phyloP scores from a whole-genome alignment of 2,329 filamentous ascomycete species.

The Calonectria crousiana region DNA sequence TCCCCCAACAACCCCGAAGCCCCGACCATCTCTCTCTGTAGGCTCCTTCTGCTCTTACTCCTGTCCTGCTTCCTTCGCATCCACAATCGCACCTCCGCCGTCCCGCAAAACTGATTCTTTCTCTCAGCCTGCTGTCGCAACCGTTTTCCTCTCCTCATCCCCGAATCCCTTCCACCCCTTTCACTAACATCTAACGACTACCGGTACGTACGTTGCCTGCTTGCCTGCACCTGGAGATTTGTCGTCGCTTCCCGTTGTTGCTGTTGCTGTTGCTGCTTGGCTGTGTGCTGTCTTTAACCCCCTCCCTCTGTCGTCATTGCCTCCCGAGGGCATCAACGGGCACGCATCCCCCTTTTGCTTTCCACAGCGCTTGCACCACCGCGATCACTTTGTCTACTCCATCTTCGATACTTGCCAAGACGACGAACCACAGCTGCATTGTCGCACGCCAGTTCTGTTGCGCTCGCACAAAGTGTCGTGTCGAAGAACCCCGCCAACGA shows the following conservation, averaged over 20 bases:
- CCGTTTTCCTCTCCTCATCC: conserved; percentile 34
- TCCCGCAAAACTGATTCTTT: conserved; percentile 45
- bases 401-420: conserved; percentile 27
- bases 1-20: conserved; percentile 43
- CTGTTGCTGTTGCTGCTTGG: conserved; percentile 19
- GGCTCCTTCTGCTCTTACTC: conserved; percentile 22
- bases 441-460: conserved; percentile 25
- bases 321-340: conserved; percentile 38
- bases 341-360: conserved; percentile 38
- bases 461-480: conserved; percentile 31
- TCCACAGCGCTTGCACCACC: conserved; percentile 29
- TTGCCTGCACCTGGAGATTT: conserved; percentile 12
- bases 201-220: conserved; percentile 38
- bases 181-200: conserved; percentile 28
- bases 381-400: conserved; percentile 20
- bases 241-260: conserved; percentile 14
- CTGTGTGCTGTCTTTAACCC: conserved; percentile 40
- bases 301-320: conserved; percentile 57
- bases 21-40: conserved; percentile 30
- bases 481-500: conserved; percentile 44
- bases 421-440: conserved; percentile 18
- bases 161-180: conserved; percentile 32
- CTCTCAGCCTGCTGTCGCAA: conserved; percentile 39
- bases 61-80: conserved; percentile 29
- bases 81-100: conserved; percentile 35